phyloP scores from a whole-genome alignment of 352 stramenopile species.

The Phytophthora boehmeriae region DNA sequence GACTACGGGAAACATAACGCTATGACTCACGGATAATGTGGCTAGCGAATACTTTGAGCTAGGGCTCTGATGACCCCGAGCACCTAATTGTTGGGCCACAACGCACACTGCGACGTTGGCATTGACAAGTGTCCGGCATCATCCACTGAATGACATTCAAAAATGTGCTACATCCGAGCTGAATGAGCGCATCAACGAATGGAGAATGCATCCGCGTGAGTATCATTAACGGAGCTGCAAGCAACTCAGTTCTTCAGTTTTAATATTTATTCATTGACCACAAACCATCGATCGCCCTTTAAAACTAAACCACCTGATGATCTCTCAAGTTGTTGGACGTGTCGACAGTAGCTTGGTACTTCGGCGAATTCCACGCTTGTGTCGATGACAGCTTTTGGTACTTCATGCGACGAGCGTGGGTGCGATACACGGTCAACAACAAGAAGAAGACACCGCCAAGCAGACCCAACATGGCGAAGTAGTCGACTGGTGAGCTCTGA shows the following conservation, averaged over 20 bases:
- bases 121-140: no score
- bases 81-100: no score
- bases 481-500: background rate
- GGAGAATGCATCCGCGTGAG: background rate
- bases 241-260: background rate
- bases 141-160: no score
- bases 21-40: no score
- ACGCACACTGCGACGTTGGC: no score
- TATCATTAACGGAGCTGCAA: background rate
- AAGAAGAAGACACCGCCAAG: constrained; percentile 26
- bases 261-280: constrained; percentile 20
- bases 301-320: constrained; percentile 26
- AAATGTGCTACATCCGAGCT: background rate
- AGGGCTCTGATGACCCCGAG: no score
- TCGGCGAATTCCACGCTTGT: constrained; percentile 6
- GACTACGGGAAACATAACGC: no score
- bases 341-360: constrained; percentile 18
- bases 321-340: constrained; percentile 18
- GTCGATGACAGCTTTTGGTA: constrained; percentile 26
- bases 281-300: constrained; percentile 5
- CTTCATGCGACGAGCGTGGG: constrained; percentile 19
- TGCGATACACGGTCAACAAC: constrained; percentile 21
- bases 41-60: no score
- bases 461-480: constrained; percentile 19
- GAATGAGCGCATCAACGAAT: background rate